A percentile compares a stretch with the other conserved stretches of the same genome.
Conservation (phyloP, 192 early-diverging fungal genomes). For the Coemansia sp. region DNA sequence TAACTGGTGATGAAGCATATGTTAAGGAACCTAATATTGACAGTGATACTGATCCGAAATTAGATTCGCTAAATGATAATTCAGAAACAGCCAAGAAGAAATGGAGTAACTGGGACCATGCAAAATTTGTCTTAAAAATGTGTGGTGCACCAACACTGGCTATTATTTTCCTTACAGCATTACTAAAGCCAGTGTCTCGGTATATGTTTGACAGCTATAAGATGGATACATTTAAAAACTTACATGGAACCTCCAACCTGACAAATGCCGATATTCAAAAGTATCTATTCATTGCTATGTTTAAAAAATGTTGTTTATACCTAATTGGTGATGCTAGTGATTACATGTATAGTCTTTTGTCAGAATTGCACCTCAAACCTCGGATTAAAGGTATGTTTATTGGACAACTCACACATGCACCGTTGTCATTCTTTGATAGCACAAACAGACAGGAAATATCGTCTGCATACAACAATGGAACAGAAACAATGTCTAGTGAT, state of each 20-base stretch:
- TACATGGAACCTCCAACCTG: background rate
- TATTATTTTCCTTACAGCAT: slow-evolving; percentile 16
- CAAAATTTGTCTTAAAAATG: slow-evolving; percentile 15
- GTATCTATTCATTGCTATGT: slow-evolving; percentile 23
- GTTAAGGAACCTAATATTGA: background rate
- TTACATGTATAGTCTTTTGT: slow-evolving; percentile 1
- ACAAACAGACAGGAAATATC: slow-evolving; percentile 26
- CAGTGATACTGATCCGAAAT: background rate
- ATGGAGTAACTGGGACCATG: slow-evolving; percentile 20
- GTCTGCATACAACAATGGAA: slow-evolving; percentile 13
- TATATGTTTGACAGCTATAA: slow-evolving; percentile 21
- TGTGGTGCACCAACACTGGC: slow-evolving; percentile 20
- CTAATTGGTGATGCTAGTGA: background rate
- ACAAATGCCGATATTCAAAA: slow-evolving; percentile 3
- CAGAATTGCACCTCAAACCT: background rate
- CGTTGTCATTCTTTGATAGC: slow-evolving; percentile 38
- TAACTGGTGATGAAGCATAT: background rate
- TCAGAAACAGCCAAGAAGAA: background rate
- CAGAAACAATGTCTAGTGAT: slow-evolving; percentile 2
- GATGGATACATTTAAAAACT: slow-evolving; percentile 16
- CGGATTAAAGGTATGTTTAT: slow-evolving; percentile 21
- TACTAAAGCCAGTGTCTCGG: slow-evolving; percentile 14
- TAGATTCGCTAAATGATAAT: background rate
- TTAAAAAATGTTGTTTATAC: background rate
- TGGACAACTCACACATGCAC: slow-evolving; percentile 19